Base-by-base conservation (phyloP, 176 grass and related monocot genomes). In the Ensete glaucum region DNA sequence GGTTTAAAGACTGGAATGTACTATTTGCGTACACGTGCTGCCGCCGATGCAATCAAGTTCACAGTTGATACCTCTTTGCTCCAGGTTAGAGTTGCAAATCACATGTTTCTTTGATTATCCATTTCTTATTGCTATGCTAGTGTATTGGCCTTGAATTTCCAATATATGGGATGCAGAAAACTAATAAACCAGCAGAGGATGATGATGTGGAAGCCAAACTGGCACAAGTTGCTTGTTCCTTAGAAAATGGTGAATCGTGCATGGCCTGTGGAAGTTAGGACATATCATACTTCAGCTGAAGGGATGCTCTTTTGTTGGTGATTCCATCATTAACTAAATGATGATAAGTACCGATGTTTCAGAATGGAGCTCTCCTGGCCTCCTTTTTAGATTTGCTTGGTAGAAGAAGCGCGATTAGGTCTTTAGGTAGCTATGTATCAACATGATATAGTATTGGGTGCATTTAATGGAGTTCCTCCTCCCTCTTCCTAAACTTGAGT, bases 1-100 rank as follows among this genome's bases (percentile, higher is more conserved):
- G 95, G 95, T 29, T 82, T 99, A 16, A 99, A 99, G 89, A 99
- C 95, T 83, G 95, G 95, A 49, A 99, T 99, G 95, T 99, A 99
- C 75, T 99, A 99, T 82, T 73, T 99, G 54, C 82, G 95, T 73
- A 94, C 95, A 53, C 82, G 95, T 63, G 88, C 91, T 60, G 95
- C 95, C 49, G 91, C 95, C 48, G 95, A 99, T 54, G 95, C 95
- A n/a, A 99, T 99, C 76, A 99, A 99, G 78, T 99, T 99, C 23
- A 99, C 95, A 58, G 90, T 99, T 1, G 95, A 99, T 19, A 94
- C 91, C 43, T 56, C 86, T 19, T 52, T 91, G 27, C 62, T 99
- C 34, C 91, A 91, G 84, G 86, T 79, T 53, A 84, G 67, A 8
- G 53, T 62, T 74, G 12, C 21, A 50, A 53, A 21, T 24, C 80